Conservation (phyloP, 768 basidiomycete genomes). For the Mycena chlorophos region DNA sequence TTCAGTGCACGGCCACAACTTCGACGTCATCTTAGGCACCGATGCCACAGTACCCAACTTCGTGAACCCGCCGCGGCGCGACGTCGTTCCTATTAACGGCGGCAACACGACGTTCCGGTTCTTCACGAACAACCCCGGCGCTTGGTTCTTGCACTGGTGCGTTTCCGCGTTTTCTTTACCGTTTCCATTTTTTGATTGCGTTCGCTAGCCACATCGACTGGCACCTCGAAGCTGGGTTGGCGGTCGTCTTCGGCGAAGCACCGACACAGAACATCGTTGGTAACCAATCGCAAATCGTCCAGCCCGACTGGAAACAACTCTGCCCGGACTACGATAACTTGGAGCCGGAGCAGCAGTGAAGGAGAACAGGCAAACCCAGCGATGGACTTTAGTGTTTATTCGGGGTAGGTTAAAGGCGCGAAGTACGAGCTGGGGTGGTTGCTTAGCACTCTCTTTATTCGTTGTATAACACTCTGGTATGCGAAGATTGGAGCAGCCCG, state of each 20-base stretch:
- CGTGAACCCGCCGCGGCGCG: constrained; percentile 19
- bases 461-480: too few species aligned
- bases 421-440: not conserved
- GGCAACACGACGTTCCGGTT: constrained; percentile 40
- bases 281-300: constrained; percentile 33
- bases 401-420: not conserved
- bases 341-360: constrained; percentile 30
- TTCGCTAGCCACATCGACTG: constrained; percentile 35
- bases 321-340: constrained; percentile 31
- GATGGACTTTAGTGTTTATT: constrained; percentile 20
- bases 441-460: too few species aligned
- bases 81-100: constrained; percentile 29
- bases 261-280: constrained; percentile 30
- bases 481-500: too few species aligned
- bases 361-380: too few species aligned
- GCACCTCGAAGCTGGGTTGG: constrained; percentile 39
- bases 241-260: constrained; percentile 34
- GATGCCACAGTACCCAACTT: constrained; percentile 5
- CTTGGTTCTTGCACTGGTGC: constrained; percentile 54
- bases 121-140: constrained; percentile 57
- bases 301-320: constrained; percentile 31
- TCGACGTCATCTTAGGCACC: constrained; percentile 12
- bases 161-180: not conserved
- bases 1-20: constrained; percentile 21
- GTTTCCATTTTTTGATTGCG: not conserved